phyloP scores from a whole-genome alignment of 2,329 filamentous ascomycete species.

The Ophiostoma ips region DNA sequence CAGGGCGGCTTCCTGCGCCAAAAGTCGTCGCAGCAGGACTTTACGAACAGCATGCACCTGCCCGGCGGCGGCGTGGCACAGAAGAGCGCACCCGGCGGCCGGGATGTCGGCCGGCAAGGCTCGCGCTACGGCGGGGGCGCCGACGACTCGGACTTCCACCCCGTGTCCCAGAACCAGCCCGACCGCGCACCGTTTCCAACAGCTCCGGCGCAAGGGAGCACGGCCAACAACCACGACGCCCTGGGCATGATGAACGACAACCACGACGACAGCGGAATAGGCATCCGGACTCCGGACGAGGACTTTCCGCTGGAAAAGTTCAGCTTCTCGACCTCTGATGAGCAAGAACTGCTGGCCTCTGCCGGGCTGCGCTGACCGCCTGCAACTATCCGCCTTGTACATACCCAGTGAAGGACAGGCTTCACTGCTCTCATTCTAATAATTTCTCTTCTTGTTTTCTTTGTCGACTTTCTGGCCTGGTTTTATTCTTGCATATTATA shows the following conservation, averaged over 20 bases:
- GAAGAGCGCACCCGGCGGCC: constrained; percentile 13
- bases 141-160: constrained; percentile 31
- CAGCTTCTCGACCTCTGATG: constrained; percentile 19
- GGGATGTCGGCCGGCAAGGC: constrained; percentile 23
- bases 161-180: constrained; percentile 34
- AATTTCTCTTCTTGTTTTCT: neutral
- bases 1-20: constrained; percentile 74
- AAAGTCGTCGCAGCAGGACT: constrained; percentile 24
- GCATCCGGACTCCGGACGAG: constrained; percentile 53
- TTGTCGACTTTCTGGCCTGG: neutral
- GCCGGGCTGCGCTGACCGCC: constrained; percentile 16
- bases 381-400: constrained; percentile 4
- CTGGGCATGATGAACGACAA: constrained; percentile 30
- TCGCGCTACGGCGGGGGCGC: constrained; percentile 31
- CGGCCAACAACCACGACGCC: constrained; percentile 27
- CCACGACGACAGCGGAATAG: constrained; percentile 64
- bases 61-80: constrained; percentile 14
- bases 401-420: constrained; percentile 1
- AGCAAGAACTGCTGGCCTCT: constrained; percentile 18
- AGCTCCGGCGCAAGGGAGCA: constrained; percentile 20
- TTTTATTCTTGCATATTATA: constrained; percentile 2
- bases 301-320: constrained; percentile 50
- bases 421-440: neutral
- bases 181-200: constrained; percentile 35
- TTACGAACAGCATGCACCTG: neutral